Base-by-base conservation (phyloP, 768 basidiomycete genomes). In the Pisolithus microcarpus region DNA sequence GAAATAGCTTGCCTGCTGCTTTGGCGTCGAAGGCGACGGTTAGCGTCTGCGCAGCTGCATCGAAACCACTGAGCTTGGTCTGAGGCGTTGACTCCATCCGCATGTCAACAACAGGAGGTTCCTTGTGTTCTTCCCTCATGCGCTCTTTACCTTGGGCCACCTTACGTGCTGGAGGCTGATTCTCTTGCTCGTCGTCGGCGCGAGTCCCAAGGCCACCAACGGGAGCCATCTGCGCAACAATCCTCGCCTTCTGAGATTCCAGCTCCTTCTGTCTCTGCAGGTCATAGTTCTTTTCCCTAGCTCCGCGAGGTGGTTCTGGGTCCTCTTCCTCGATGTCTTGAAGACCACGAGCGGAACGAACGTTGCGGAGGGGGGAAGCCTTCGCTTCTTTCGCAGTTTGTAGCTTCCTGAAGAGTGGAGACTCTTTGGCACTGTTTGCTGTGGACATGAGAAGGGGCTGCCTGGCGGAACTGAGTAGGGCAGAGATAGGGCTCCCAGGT, bases 401-500 rank as follows among this genome's bases (percentile, higher is more conserved):
- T 55, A 79, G 70, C 66, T 80, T 87, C 56, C 74, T 72, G 52
- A 77, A 66, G 28, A 63, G 67, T 24, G 62, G 64, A 21, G 61
- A 69, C 49, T 65, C 70, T 48, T 59, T 74, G 26, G 68, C 61
- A 8, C 62, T 59, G 16, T 67, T 72, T 19, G 73, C 76, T 6
- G 75, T 78, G 18, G 75, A 76, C 68, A 92, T 86, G 46, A 95
- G 71, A 38, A 96, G 73, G 0, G 93, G 93, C 65, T 92, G 89
- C 52, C 86, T 77, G 6, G 93, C 93, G 3, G 91, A 92, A 58
- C 81, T 86, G 59, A 99, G 77, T 45, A 99, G 71, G 3, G 90
- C 91, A 26, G 90, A 89, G 53, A 99, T 94, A 0, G 96, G 96
- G 54, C 87, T 90, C 39, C 90, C 92, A 6, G 94, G 95, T 62